phyloP scores from a whole-genome alignment of 176 grass and related monocot genomes.

The Tillandsia fasciculata region DNA sequence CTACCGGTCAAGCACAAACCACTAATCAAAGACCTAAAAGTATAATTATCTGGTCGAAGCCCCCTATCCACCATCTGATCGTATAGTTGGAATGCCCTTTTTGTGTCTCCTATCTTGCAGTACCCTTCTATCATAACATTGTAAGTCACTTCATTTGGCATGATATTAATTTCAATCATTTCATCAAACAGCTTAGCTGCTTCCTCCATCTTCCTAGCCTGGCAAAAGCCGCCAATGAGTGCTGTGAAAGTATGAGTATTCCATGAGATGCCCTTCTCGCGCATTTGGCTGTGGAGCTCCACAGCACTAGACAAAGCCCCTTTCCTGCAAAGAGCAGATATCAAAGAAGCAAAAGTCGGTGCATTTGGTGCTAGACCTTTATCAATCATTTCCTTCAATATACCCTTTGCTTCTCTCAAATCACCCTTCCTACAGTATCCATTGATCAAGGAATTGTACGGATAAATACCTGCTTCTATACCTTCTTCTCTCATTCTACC shows the following conservation, averaged over 20 bases:
- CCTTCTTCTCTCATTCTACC: constrained; percentile 46
- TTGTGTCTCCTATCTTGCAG: constrained; percentile 37
- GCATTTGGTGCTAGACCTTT: constrained; percentile 43
- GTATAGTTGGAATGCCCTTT: constrained; percentile 57
- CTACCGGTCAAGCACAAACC: constrained; percentile 43
- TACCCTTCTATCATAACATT: constrained; percentile 86
- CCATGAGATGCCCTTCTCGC: constrained; percentile 24
- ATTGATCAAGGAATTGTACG: constrained; percentile 88
- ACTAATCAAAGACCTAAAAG: constrained; percentile 61
- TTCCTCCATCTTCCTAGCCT: constrained; percentile 53
- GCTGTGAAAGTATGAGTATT: constrained; percentile 61
- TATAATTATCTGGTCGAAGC: constrained; percentile 66
- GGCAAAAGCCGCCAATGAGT: constrained; percentile 58
- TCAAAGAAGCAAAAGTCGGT: constrained; percentile 47
- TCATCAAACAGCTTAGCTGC: constrained; percentile 49
- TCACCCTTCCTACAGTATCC: constrained; percentile 41
- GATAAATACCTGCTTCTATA: constrained; percentile 44
- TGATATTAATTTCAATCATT: constrained; percentile 35
- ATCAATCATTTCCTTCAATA: constrained; percentile 40
- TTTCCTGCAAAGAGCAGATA: constrained; percentile 46
- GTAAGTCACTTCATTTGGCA: constrained; percentile 61
- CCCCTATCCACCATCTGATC: constrained; percentile 54
- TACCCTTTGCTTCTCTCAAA: constrained; percentile 31
- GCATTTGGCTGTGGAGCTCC: constrained; percentile 51
- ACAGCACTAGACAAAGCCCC: constrained; percentile 37